phyloP scores from a whole-genome alignment of 1,139 yeast species.

The Petasospora rhodanensis region DNA sequence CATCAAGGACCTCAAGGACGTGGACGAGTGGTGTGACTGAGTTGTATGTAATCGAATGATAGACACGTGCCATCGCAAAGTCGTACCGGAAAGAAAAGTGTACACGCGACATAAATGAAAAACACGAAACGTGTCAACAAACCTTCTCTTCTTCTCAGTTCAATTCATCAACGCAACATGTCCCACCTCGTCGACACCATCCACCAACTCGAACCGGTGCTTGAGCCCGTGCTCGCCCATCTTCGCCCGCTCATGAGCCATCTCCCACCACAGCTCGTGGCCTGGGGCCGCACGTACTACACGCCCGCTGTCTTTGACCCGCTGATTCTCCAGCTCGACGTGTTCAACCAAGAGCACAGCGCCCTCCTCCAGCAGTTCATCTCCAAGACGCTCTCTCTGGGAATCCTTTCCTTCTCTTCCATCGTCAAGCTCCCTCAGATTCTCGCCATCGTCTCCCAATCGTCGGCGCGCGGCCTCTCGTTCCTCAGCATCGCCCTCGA shows the following conservation, averaged over 20 bases:
- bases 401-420: constrained; percentile 32
- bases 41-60: too few species aligned
- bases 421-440: constrained; percentile 37
- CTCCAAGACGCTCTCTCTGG: constrained; percentile 31
- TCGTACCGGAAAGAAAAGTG: too few species aligned
- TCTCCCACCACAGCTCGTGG: constrained; percentile 16
- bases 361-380: constrained; percentile 17
- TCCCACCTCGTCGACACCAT: constrained; percentile 1
- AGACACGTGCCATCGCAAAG: too few species aligned
- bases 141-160: too few species aligned
- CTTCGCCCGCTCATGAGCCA: constrained; percentile 15
- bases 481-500: constrained; percentile 34
- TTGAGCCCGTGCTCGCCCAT: constrained; percentile 18
- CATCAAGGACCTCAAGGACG: constrained; percentile 22
- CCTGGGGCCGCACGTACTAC: constrained; percentile 19
- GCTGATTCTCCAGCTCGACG: constrained; percentile 15
- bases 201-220: constrained; percentile 14
- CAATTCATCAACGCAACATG: too few species aligned
- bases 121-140: too few species aligned
- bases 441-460: constrained; percentile 27
- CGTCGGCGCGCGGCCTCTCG: constrained; percentile 35
- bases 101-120: too few species aligned
- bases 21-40: constrained; percentile 9
- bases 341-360: constrained; percentile 11
- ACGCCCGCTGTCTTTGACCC: constrained; percentile 18